These are phyloP conservation scores for Coemansia asiatica DNA, from an alignment of 192 early-diverging fungal species.

Conservation along the genomic window DNA sequence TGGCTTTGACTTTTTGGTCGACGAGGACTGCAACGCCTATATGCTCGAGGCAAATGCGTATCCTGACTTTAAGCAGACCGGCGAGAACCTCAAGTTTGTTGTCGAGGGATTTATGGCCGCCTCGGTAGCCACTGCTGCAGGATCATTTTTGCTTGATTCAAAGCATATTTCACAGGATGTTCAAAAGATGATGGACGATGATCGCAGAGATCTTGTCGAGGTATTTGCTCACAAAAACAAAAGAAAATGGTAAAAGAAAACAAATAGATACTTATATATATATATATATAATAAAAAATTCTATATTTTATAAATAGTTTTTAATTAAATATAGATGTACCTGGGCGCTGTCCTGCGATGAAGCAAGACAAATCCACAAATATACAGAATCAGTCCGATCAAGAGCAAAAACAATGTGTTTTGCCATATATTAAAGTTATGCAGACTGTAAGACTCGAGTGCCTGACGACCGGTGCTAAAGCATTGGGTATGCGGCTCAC, in stretches of 20 bases:
- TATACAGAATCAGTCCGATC: slow-evolving; percentile 23
- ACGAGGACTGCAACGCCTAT: slow-evolving; percentile 53
- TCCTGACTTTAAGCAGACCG: slow-evolving; percentile 72
- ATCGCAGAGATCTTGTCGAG: slow-evolving; percentile 29
- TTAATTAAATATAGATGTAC: slow-evolving; percentile 24
- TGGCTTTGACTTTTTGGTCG: slow-evolving; percentile 68
- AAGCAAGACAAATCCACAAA: slow-evolving; percentile 33
- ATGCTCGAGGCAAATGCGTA: slow-evolving; percentile 69
- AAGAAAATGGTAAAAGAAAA: slow-evolving; percentile 34
- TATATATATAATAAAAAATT: slow-evolving; percentile 13
- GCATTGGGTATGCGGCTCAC: slow-evolving; percentile 25
- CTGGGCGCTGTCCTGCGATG: slow-evolving; percentile 52
- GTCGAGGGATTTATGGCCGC: slow-evolving; percentile 64
- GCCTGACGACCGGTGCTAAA: slow-evolving; percentile 35
- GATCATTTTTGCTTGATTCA: slow-evolving; percentile 21
- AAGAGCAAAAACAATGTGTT: slow-evolving; percentile 27
- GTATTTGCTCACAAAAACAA: slow-evolving; percentile 39
- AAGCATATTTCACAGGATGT: slow-evolving; percentile 3
- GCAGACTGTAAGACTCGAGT: slow-evolving; percentile 38
- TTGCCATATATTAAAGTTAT: slow-evolving; percentile 30
- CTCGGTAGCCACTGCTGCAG: slow-evolving; percentile 50
- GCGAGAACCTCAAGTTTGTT: slow-evolving; percentile 52
- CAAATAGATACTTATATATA: background rate
- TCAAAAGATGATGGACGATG: slow-evolving; percentile 17
- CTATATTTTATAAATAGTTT: background rate